phyloP scores from a whole-genome alignment of 2,329 filamentous ascomycete species.

The Sclerotinia trifoliorum region DNA sequence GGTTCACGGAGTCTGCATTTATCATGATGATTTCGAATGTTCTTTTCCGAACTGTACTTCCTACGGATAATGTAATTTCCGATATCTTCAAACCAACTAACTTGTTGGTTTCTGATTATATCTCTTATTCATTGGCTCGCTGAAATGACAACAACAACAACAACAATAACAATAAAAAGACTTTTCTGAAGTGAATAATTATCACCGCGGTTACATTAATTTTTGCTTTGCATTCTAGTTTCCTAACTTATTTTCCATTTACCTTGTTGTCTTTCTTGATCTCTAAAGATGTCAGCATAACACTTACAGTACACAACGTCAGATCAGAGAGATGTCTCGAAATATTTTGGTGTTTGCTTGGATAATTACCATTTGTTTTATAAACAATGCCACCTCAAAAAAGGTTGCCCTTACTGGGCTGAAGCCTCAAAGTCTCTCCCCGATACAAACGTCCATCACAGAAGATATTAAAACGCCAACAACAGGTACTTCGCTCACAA shows the following conservation, averaged over 20 bases:
- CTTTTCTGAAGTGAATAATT: neutral
- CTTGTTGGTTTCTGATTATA: neutral
- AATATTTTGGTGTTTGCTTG: neutral
- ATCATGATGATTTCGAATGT: neutral
- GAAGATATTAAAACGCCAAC: neutral
- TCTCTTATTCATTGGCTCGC: neutral
- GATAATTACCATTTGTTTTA: neutral
- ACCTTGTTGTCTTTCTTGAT: neutral
- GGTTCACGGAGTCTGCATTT: neutral
- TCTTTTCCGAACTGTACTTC: neutral
- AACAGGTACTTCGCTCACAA: no score
- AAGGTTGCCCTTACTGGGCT: neutral
- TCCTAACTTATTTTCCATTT: neutral
- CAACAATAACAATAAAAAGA: neutral
- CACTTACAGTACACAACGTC: neutral
- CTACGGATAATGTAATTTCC: neutral
- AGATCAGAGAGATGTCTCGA: slow-evolving; percentile 12
- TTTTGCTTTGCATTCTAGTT: neutral
- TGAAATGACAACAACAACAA: neutral
- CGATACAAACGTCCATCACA: neutral
- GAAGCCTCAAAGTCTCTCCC: neutral
- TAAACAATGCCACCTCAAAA: neutral
- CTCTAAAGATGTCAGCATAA: neutral
- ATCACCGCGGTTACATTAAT: neutral
- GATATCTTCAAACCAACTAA: neutral